Evolutionary conservation across 306 rosid genomes (phyloP).

Genomic region (Pyrus communis): DNA sequence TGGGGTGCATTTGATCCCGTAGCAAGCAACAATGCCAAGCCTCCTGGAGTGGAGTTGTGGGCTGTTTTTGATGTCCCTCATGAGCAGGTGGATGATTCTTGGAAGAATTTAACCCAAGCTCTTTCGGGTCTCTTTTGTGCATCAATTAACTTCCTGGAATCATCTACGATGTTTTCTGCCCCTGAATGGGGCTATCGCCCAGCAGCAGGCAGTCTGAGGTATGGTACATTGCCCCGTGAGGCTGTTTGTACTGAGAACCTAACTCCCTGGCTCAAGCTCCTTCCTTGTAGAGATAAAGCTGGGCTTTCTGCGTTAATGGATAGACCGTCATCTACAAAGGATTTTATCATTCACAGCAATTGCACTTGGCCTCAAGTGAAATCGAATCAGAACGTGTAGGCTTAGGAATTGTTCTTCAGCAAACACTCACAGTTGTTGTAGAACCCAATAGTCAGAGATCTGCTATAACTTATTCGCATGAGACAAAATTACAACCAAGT

Average conservation of each 20-base stretch:
- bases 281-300: slow-evolving; percentile 91
- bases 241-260: slow-evolving; percentile 97
- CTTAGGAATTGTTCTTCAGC: slow-evolving; percentile 61
- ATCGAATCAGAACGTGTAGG: slow-evolving; percentile 29
- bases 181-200: slow-evolving; percentile 64
- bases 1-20: slow-evolving; percentile 97
- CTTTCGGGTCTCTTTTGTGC: slow-evolving; percentile 93
- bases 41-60: slow-evolving; percentile 97
- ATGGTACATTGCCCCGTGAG: slow-evolving; percentile 91
- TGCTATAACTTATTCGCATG: slow-evolving; percentile 19
- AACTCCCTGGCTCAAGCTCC: slow-evolving; percentile 96
- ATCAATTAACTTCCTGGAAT: slow-evolving; percentile 93
- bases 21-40: slow-evolving; percentile 80
- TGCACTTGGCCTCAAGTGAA: slow-evolving; percentile 40
- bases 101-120: slow-evolving; percentile 92
- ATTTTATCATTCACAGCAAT: slow-evolving; percentile 85
- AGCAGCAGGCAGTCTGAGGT: slow-evolving; percentile 60
- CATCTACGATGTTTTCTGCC: slow-evolving; percentile 67
- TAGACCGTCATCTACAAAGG: slow-evolving; percentile 89
- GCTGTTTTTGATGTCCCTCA: slow-evolving; percentile 77
- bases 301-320: slow-evolving; percentile 73
- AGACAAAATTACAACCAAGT: slow-evolving; percentile 59
- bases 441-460: slow-evolving; percentile 44
- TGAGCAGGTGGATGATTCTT: slow-evolving; percentile 59
- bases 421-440: slow-evolving; percentile 83